Evolutionary conservation across 208 protist genomes (phyloP), one percentile per base, ranked within the genome.

Genomic region (Crithidia expoeki): DNA sequence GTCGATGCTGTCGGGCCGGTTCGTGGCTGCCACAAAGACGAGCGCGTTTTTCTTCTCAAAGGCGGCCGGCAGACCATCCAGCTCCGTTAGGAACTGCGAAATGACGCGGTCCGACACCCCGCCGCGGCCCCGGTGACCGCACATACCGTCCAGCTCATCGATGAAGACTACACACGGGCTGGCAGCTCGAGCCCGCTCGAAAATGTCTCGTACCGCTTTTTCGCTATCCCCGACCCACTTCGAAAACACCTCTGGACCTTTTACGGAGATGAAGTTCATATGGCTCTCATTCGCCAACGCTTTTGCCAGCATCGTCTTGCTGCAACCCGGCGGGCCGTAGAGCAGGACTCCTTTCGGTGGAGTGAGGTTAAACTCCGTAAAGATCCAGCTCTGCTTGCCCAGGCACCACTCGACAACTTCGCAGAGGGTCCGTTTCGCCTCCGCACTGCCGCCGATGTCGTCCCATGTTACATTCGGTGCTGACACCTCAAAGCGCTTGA

Each of bases 71-170:
- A 98, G 69, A 32, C 96, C 97, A 68, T 98, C 97, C 76, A 98
- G 89, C 68, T 96, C 85, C 19, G 92, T 84, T 7, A 98, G 85
- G 9, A 98, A 83, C 78, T 99, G 98, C 74, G 99, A 99, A 7
- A 99, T 99, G 27, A 99, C 89, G 14, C 96, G 97, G 76, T 99
- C 98, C 52, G 90, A 90, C 27, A 99, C 95, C 21, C 77, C 68
- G 23, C 63, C 59, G 9, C 80, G 76, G 38, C 97, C 98, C 61
- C 98, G 82, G 53, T 93, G 74, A 50, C 97, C 94, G 70, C 98
- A 99, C 79, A 99, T 99, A 38, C 98, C 97, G 74, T 99, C 99
- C 55, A 99, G 89, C 82, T 99, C 99, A 85, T 99, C 99, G 46
- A 99, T 98, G 64, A 99, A 99, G 58, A 99, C 98, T 17, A 99